These are phyloP conservation scores for Epichloe coenophiala DNA, from an alignment of 2,329 filamentous ascomycete genomes.

Conservation along the genomic window DNA sequence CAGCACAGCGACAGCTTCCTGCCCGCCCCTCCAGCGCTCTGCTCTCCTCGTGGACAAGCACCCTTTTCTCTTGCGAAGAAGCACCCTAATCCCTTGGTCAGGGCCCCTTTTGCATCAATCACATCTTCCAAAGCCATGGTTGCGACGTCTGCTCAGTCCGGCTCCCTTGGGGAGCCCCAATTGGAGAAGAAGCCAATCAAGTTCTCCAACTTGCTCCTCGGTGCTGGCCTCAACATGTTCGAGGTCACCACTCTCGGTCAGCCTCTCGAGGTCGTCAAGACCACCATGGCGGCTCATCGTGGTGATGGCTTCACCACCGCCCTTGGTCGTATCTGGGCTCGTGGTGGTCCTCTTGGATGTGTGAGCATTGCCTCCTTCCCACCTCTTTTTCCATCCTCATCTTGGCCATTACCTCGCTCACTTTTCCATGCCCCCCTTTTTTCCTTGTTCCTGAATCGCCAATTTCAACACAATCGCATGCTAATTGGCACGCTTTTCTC, in stretches of 20 bases:
- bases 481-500: conserved; percentile 6
- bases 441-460: neutral
- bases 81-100: conserved; percentile 96
- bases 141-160: conserved; percentile 40
- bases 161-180: conserved; percentile 32
- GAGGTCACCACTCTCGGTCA: conserved; percentile 59
- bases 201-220: conserved; percentile 96
- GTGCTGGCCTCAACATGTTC: conserved; percentile 90
- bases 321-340: conserved; percentile 78
- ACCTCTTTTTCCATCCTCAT: neutral
- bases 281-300: conserved; percentile 97
- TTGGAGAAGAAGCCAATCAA: conserved; percentile 99
- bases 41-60: conserved; percentile 12
- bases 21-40: conserved; percentile 5
- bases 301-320: conserved; percentile 72
- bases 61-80: conserved; percentile 52
- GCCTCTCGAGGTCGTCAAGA: conserved; percentile 98
- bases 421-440: conserved; percentile 2
- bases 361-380: conserved; percentile 37
- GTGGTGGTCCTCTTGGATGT: conserved; percentile 89
- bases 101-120: conserved; percentile 52
- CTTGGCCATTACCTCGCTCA: neutral
- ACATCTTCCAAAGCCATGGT: conserved; percentile 47
- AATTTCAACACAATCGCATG: neutral
- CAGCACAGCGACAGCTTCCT: conserved; percentile 1